Conservation (phyloP, 2,329 filamentous ascomycete species). For the Rhytidhysteron rufulum region DNA sequence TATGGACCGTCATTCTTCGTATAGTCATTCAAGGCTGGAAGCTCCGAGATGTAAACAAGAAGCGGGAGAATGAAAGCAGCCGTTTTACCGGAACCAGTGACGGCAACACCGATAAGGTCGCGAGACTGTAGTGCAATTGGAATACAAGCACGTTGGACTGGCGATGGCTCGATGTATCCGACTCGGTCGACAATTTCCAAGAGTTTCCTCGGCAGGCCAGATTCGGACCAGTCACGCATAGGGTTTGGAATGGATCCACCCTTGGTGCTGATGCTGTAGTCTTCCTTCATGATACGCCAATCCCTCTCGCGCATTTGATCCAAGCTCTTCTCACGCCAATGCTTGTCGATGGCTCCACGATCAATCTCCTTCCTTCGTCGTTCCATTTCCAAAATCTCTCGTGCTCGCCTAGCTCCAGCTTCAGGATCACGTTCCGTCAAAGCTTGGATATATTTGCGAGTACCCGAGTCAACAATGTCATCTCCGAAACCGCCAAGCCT, state of each 20-base stretch:
- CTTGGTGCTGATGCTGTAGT: constrained; percentile 95
- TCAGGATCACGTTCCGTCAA: constrained; percentile 73
- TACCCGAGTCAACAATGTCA: constrained; percentile 49
- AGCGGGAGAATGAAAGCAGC: constrained; percentile 90
- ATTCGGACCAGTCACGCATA: constrained; percentile 93
- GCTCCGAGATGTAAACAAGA: constrained; percentile 87
- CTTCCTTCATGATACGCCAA: constrained; percentile 99
- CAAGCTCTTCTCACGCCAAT: constrained; percentile 92
- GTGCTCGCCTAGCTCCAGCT: constrained; percentile 70
- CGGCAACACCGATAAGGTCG: constrained; percentile 96
- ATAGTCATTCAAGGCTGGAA: constrained; percentile 77
- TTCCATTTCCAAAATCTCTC: constrained; percentile 82
- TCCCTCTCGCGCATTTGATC: constrained; percentile 95
- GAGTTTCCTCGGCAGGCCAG: constrained; percentile 69
- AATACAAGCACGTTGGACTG: constrained; percentile 91
- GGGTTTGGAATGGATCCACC: constrained; percentile 89
- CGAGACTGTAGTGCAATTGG: constrained; percentile 89
- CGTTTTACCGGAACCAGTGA: constrained; percentile 97
- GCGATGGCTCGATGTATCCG: constrained; percentile 86
- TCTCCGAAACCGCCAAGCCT: constrained; percentile 64
- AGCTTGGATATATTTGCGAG: constrained; percentile 60
- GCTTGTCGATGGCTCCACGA: constrained; percentile 76
- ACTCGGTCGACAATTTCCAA: constrained; percentile 79
- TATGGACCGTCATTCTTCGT: constrained; percentile 96
- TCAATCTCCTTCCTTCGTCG: constrained; percentile 70